Percentiles rank a stretch among this genome's conserved stretches.
Evolutionary conservation across 768 basidiomycete species (phyloP).

Genomic region (Russula earlei): DNA sequence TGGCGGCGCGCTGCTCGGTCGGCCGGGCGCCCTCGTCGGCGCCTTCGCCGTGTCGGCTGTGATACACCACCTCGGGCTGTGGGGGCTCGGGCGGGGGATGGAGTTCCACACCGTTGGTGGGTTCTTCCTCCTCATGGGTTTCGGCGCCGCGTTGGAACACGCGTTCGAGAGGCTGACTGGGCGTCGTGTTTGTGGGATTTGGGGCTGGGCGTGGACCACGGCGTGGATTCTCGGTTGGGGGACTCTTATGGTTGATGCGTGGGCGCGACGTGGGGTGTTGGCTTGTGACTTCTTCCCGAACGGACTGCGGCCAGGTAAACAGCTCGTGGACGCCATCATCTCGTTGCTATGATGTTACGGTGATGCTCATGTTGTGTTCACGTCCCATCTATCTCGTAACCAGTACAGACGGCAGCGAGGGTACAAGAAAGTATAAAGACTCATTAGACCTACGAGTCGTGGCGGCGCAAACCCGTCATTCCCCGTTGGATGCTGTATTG

Average conservation of each 20-base stretch:
- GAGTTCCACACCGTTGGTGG: not conserved
- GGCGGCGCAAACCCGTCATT: too few species aligned
- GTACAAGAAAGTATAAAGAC: too few species aligned
- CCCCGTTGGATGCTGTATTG: too few species aligned
- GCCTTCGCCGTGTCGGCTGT: not conserved
- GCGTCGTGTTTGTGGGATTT: not conserved
- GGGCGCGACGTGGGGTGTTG: not conserved
- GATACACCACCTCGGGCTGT: not conserved
- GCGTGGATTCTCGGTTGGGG: not conserved
- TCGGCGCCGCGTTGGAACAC: not conserved
- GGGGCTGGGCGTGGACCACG: not conserved
- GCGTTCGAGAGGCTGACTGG: not conserved
- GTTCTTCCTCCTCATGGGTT: not conserved
- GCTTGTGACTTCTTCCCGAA: too few species aligned
- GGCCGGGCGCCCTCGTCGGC: not conserved
- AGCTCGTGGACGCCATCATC: too few species aligned
- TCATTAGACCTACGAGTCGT: too few species aligned
- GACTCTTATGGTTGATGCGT: not conserved
- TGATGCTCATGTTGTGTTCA: too few species aligned
- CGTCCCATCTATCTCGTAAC: too few species aligned
- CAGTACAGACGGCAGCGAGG: too few species aligned
- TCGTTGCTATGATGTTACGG: too few species aligned
- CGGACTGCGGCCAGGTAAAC: too few species aligned
- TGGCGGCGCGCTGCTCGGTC: not conserved
- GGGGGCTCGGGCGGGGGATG: not conserved